A percentile compares a stretch with the other conserved stretches of the same genome.
phyloP scores from a whole-genome alignment of 164 flowering plant species.

The Macadamia tetraphylla region DNA sequence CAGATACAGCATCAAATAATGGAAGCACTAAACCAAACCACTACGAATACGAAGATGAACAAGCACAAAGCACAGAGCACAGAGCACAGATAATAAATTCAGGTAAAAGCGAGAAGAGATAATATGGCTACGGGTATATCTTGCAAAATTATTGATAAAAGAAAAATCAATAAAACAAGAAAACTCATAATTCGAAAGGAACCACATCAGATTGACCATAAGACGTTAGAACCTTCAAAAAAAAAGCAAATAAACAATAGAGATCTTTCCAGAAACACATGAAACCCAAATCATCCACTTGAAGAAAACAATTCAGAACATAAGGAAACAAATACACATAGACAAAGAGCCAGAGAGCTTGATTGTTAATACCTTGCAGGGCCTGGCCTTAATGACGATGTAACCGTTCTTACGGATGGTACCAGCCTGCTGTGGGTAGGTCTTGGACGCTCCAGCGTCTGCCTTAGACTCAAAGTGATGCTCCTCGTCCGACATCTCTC shows the following conservation, averaged over 20 bases:
- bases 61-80: no score
- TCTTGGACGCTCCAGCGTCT: conserved; percentile 57
- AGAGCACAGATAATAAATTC: no score
- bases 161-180: no score
- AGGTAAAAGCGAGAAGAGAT: not conserved
- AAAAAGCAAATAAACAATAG: not conserved
- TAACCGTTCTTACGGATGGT: conserved; percentile 53
- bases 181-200: not conserved
- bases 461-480: conserved; percentile 55
- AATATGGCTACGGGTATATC: not conserved
- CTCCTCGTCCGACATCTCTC: conserved; percentile 52
- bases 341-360: not conserved
- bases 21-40: no score
- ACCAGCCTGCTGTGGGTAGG: conserved; percentile 59
- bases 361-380: conserved; percentile 45
- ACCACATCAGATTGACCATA: not conserved
- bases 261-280: not conserved
- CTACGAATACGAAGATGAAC: no score
- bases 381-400: conserved; percentile 45
- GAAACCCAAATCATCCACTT: not conserved
- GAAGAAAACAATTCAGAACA: not conserved
- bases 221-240: not conserved
- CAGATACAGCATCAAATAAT: no score
- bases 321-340: not conserved
- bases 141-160: no score